A percentile compares a stretch with the other conserved stretches of the same genome.
Conservation (phyloP, 495 filamentous ascomycete genomes). For the Chaetomidium leptoderma region DNA sequence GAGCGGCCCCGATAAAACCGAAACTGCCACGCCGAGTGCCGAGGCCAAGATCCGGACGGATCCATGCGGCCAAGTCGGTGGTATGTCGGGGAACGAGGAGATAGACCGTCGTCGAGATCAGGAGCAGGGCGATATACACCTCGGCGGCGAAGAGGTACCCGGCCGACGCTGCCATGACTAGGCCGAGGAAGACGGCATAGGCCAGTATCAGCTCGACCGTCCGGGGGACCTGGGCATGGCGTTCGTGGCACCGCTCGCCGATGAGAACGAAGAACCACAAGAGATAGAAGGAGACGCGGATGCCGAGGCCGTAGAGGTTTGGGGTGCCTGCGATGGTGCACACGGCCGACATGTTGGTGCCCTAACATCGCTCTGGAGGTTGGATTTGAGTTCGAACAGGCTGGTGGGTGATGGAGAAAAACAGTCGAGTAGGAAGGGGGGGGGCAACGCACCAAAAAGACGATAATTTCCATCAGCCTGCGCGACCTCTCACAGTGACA, state of each 20-base stretch:
- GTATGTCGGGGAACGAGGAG: constrained; percentile 32
- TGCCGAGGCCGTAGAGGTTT: constrained; percentile 32
- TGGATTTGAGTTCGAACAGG: neutral
- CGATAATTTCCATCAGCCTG: neutral
- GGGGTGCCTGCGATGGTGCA: constrained; percentile 21
- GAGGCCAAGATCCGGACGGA: constrained; percentile 23
- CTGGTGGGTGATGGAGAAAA: no score
- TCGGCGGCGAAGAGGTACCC: constrained; percentile 19
- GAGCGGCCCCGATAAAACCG: neutral
- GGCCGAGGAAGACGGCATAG: constrained; percentile 23
- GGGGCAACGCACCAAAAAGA: no score
- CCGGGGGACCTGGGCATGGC: constrained; percentile 14
- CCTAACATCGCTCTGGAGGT: neutral
- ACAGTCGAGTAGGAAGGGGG: no score
- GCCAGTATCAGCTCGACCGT: constrained; percentile 21
- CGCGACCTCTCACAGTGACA: neutral
- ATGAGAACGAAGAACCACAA: constrained; percentile 28
- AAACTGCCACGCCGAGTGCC: neutral
- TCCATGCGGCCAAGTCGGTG: constrained; percentile 30
- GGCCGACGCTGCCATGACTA: constrained; percentile 10
- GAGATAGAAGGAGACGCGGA: constrained; percentile 37
- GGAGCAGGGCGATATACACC: constrained; percentile 36
- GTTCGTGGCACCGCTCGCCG: constrained; percentile 24
- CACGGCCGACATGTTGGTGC: constrained; percentile 3
- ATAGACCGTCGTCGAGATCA: constrained; percentile 35